Evolutionary conservation across 345 rosid species (phyloP).

Genomic region (Eutrema yunnanense): DNA sequence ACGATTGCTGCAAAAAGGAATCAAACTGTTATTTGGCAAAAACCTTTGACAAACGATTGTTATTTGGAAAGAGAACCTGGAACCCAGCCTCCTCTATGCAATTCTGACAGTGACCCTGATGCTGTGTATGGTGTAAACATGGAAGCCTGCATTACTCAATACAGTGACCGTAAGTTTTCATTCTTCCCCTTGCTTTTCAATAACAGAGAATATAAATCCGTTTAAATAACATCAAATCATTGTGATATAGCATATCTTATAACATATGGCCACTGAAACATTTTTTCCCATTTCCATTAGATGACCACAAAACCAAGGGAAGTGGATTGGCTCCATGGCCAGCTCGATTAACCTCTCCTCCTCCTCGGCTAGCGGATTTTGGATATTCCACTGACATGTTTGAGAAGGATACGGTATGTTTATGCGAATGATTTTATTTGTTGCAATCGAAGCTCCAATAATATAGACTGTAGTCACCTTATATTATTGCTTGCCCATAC

Average conservation of each 20-base stretch:
- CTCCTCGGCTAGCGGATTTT: slow-evolving; percentile 88
- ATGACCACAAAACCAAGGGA: slow-evolving; percentile 67
- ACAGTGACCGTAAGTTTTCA: slow-evolving; percentile 66
- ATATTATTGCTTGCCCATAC: slow-evolving; percentile 3
- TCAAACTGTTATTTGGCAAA: slow-evolving; percentile 97
- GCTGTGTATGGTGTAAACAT: slow-evolving; percentile 76
- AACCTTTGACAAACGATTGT: slow-evolving; percentile 90
- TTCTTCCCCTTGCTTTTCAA: not conserved
- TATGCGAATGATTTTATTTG: not conserved
- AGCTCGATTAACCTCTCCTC: slow-evolving; percentile 70
- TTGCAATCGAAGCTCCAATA: not conserved
- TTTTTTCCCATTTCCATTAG: slow-evolving; percentile 32
- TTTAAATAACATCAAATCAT: not conserved
- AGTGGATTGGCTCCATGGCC: slow-evolving; percentile 99
- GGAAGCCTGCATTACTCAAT: slow-evolving; percentile 91
- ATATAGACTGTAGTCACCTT: not conserved
- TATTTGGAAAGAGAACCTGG: slow-evolving; percentile 77
- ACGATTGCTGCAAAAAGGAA: slow-evolving; percentile 79
- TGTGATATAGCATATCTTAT: not conserved
- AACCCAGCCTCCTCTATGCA: slow-evolving; percentile 87
- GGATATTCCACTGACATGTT: slow-evolving; percentile 82
- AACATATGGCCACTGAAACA: not conserved
- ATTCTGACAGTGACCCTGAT: slow-evolving; percentile 83
- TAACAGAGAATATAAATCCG: not conserved
- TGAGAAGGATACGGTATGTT: slow-evolving; percentile 75